Evolutionary conservation across 1,139 yeast genomes (phyloP), one percentile per base, ranked within the genome.

Genomic region (Meyerozyma sp.): DNA sequence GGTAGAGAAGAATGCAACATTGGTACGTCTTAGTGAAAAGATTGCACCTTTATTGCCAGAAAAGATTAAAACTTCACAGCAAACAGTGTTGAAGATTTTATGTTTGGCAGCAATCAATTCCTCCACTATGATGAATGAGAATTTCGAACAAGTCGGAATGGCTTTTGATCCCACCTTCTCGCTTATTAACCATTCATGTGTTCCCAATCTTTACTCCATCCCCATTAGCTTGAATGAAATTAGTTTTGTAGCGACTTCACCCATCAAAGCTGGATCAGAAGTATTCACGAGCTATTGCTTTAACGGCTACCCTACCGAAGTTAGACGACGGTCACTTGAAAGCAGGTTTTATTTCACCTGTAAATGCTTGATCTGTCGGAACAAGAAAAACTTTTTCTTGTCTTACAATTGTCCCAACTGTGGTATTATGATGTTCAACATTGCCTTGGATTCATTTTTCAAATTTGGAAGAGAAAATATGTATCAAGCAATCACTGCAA

Each of bases 101-200:
- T 56, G 56, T 37, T 48, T 60, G 14, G 44, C 55, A 29, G 50
- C 52, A 16, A 58, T 65, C 34, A 65, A 66, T 45, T 48, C 63
- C 4, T 59, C 59, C n/a, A 50, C 52, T 1, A 26, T 57, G 18
- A 54, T 54, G 32, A 58, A 63, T 44, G 46, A 49, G 32, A 52
- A 46, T 32, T 49, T 51, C 14, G 63, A 61, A 39, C 44, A 49
- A 5, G 53, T 62, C 36, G 77, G 77, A 0, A 42, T 56, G 8
- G 55, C 59, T 50, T 55, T 72, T 45, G 75, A 71, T 46, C 68
- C 70, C 0, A 46, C 53, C 3, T 61, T 69, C 46, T 54, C 75
- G 6, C 47, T 69, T 32, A 50, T 63, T 8, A 63, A 63, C 41
- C 68, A 63, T 47, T 59, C 63, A 3, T 63, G 68, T 46, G 42